Evolutionary conservation across 192 early-diverging fungal genomes (phyloP).

Genomic region (Diversispora eburnea): DNA sequence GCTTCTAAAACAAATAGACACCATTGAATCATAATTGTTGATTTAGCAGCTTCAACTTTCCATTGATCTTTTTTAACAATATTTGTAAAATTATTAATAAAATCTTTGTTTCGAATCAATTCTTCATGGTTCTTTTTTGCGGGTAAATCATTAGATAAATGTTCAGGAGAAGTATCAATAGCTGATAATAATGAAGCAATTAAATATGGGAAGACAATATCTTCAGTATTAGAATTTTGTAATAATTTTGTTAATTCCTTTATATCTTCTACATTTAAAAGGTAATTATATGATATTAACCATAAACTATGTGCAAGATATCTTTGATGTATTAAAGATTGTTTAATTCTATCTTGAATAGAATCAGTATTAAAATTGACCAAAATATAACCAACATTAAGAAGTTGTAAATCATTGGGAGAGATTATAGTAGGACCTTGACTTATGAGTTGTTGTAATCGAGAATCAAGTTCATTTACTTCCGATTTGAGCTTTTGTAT

Average conservation of each 20-base stretch:
- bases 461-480: conserved; percentile 38
- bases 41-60: conserved; percentile 35
- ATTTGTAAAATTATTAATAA: conserved; percentile 37
- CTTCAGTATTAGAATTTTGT: conserved; percentile 35
- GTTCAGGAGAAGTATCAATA: conserved; percentile 42
- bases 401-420: not conserved
- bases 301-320: conserved; percentile 45
- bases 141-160: conserved; percentile 31
- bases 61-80: conserved; percentile 27
- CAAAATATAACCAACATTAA: not conserved
- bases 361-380: conserved; percentile 37
- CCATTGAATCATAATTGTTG: conserved; percentile 58
- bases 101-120: conserved; percentile 35
- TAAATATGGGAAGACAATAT: conserved; percentile 34
- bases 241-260: conserved; percentile 38
- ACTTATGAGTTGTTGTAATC: conserved; percentile 43
- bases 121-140: conserved; percentile 27
- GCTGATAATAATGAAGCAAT: conserved; percentile 37
- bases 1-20: conserved; percentile 50
- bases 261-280: conserved; percentile 34
- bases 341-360: conserved; percentile 41
- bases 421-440: conserved; percentile 41
- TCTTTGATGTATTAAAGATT: conserved; percentile 38
- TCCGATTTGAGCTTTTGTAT: conserved; percentile 49
- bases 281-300: conserved; percentile 39